Base-by-base conservation (phyloP, 306 rosid genomes). In the Alnus glutinosa region DNA sequence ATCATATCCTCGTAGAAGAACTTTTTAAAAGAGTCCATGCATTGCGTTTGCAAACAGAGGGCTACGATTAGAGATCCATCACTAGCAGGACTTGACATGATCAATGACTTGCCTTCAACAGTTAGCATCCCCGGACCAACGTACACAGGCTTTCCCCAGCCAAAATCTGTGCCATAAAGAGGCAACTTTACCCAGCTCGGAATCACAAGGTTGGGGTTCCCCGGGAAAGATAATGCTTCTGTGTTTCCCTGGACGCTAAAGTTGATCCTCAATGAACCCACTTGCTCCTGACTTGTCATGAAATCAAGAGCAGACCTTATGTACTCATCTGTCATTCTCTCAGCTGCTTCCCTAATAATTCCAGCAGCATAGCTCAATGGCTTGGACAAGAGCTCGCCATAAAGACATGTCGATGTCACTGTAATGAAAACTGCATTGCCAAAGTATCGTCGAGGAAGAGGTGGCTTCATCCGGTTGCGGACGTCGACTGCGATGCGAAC, bases 111-210 rank as follows among this genome's bases (percentile, higher is more conserved):
- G 15, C 90, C 90, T 55, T 84, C 88, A 2, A 88, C 76, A 63
- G 84, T 84, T 87, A 85, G 70, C 10, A 1, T 64, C 0, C 86
- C 90, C 0, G 90, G 88, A 0, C 83, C 88, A 66, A 79, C 72
- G 82, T 79, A 70, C 46, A 76, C 34, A 0, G 88, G 88, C 9
- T 69, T 11, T 7, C 86, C 86, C 77, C 78, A 87, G 9, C 90
- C 88, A 69, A 87, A 84, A 79, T 84, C 74, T 0, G 84, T 62
- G 0, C 76, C 83, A 5, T 66, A 54, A 5, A 9, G 75, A 0
- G 88, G 50, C 48, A 87, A 87, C 64, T 87, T 84, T 86, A 87
- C 81, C 90, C 87, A 86, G 49, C 89, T 83, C 0, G 81, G 77
- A 36, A 80, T 77, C 71, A 78, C 75, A 52, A 86, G 36, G 32